These are phyloP conservation scores for Fusarium liriodendri DNA, from an alignment of 2,329 filamentous ascomycete genomes.

Conservation along the genomic window DNA sequence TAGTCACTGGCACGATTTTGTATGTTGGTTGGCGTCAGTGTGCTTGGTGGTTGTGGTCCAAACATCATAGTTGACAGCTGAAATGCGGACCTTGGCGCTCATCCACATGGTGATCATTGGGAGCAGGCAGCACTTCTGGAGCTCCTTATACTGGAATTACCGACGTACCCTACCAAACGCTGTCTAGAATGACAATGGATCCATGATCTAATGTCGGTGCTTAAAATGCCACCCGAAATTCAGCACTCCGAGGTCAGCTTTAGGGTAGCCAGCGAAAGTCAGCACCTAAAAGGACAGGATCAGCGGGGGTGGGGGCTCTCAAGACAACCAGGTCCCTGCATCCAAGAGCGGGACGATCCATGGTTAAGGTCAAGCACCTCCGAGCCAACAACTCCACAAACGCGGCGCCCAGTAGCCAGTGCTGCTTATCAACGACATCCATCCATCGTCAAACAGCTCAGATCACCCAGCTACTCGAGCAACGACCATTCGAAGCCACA, in stretches of 20 bases:
- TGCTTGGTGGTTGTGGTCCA: background rate
- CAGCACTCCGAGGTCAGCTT: background rate
- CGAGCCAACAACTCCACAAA: slow-evolving; percentile 5
- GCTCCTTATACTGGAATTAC: background rate
- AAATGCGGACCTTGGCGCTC: background rate
- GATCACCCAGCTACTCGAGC: background rate
- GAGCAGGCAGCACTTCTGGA: background rate
- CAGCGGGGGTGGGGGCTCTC: slow-evolving; percentile 1
- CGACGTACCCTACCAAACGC: background rate
- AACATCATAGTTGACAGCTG: background rate
- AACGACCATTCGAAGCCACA: background rate
- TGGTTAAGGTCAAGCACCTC: background rate
- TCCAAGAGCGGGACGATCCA: slow-evolving; percentile 5
- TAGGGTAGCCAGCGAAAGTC: background rate
- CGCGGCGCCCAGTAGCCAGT: slow-evolving; percentile 4
- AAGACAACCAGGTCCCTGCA: slow-evolving; percentile 1
- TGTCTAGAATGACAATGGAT: background rate
- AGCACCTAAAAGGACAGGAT: background rate
- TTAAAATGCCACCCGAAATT: background rate
- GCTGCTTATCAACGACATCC: slow-evolving; percentile 17
- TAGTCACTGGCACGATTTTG: background rate
- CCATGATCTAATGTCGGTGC: background rate
- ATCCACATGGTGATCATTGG: background rate
- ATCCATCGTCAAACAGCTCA: background rate
- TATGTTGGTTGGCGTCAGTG: background rate